phyloP scores from a whole-genome alignment of 768 basidiomycete genomes.

The Rhodotorula taiwanensis region DNA sequence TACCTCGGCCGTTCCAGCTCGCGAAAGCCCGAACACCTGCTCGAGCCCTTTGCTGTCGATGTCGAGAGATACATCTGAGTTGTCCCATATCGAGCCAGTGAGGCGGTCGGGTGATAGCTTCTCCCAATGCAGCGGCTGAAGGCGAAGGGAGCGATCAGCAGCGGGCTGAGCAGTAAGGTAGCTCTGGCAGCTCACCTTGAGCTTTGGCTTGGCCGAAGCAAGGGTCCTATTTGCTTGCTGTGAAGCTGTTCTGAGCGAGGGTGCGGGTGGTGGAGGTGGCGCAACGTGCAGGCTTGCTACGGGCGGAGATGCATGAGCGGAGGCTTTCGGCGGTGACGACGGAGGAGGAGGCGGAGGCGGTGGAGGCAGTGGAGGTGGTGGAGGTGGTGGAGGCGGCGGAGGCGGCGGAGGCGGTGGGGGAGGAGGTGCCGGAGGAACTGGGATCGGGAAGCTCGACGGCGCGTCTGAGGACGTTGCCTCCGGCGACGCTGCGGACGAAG shows the following conservation, averaged over 20 bases:
- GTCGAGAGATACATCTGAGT: conserved; percentile 48
- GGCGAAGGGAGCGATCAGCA: background rate
- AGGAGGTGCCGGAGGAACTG: conserved; percentile 25
- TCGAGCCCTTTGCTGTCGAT: conserved; percentile 68
- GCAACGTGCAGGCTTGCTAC: background rate
- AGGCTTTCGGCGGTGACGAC: background rate
- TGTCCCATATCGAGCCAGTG: conserved; percentile 61
- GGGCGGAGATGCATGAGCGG: background rate
- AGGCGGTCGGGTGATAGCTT: conserved; percentile 55
- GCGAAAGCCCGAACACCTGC: conserved; percentile 64
- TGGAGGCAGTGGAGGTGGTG: conserved; percentile 6
- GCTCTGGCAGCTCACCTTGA: conserved; percentile 31
- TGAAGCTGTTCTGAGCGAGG: no score
- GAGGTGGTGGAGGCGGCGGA: conserved; percentile 43
- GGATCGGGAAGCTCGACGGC: conserved; percentile 19
- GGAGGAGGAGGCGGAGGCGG: background rate
- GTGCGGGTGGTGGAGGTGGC: no score
- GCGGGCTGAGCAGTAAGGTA: no score
- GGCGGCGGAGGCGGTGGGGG: conserved; percentile 2
- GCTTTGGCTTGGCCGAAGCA: no score
- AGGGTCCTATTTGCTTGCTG: no score
- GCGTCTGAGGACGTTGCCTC: no score
- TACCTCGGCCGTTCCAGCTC: no score
- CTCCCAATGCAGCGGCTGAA: conserved; percentile 81
- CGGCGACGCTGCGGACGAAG: no score